Evolutionary conservation across 2,329 filamentous ascomycete species (phyloP).

Genomic region (Pseudocercospora macadamiae): DNA sequence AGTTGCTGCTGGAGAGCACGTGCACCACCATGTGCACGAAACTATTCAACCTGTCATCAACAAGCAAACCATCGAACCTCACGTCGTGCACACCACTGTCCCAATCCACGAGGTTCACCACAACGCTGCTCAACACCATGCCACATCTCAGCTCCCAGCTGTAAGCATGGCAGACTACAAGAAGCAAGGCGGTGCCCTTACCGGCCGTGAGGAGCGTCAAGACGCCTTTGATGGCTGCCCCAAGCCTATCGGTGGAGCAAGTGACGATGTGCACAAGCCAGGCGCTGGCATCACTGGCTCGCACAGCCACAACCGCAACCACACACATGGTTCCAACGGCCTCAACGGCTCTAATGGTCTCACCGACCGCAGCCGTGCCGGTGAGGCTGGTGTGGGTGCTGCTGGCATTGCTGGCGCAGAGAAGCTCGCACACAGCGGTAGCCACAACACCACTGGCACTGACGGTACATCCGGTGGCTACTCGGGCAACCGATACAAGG

Average conservation of each 20-base stretch:
- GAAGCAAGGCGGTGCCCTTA: conserved; percentile 56
- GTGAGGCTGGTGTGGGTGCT: not conserved
- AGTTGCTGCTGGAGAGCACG: conserved; percentile 62
- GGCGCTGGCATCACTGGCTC: conserved; percentile 8
- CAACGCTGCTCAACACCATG: conserved; percentile 67
- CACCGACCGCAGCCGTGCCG: conserved; percentile 1
- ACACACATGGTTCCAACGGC: conserved; percentile 13
- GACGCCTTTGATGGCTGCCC: conserved; percentile 60
- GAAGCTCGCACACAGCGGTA: conserved; percentile 8
- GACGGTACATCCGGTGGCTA: conserved; percentile 13
- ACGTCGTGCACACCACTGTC: conserved; percentile 70
- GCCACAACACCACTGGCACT: conserved; percentile 13
- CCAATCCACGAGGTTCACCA: conserved; percentile 75
- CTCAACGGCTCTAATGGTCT: conserved; percentile 9
- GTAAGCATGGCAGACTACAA: conserved; percentile 69
- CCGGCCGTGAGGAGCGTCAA: conserved; percentile 58
- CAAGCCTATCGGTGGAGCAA: conserved; percentile 15
- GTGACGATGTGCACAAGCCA: not conserved
- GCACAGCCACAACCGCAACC: not conserved
- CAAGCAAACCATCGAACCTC: conserved; percentile 67
- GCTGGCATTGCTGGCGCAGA: not conserved
- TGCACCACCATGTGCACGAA: conserved; percentile 69
- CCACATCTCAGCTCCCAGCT: conserved; percentile 63
- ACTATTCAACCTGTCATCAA: conserved; percentile 70
- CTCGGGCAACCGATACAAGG: conserved; percentile 3